Conservation (phyloP, 2,329 filamentous ascomycete genomes). For the Trichophyton equinum region DNA sequence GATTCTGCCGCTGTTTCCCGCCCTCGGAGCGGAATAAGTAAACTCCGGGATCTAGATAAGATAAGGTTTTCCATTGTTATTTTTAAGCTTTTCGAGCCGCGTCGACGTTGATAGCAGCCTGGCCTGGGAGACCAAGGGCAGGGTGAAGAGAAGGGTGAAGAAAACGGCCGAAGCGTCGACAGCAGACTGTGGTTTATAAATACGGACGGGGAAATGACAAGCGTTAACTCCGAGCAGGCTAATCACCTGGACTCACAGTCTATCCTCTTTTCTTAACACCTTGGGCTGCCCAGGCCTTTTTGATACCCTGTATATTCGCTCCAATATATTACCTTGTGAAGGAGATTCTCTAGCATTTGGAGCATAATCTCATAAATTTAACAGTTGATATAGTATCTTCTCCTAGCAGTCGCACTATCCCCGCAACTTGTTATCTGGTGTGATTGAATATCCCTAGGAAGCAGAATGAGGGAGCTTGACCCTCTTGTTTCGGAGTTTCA, state of each 20-base stretch:
- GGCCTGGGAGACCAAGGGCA: neutral
- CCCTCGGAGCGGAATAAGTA: neutral
- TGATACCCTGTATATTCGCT: neutral
- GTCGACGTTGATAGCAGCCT: neutral
- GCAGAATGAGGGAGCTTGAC: constrained; percentile 32
- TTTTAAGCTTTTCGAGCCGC: neutral
- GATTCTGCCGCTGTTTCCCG: neutral
- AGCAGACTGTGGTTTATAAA: neutral
- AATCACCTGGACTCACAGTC: neutral
- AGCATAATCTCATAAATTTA: neutral
- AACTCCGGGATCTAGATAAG: neutral
- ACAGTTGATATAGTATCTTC: neutral
- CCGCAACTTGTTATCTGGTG: neutral
- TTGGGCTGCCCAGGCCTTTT: neutral
- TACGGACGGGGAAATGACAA: neutral
- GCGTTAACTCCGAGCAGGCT: neutral
- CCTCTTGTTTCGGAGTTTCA: constrained; percentile 40
- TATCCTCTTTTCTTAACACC: neutral
- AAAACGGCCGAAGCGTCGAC: neutral
- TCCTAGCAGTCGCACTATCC: neutral
- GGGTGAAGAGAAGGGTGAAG: neutral
- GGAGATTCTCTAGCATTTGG: neutral
- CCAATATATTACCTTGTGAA: neutral
- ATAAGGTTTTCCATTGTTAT: neutral
- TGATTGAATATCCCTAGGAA: neutral